These are phyloP conservation scores for Phaseolus lunatus DNA, from an alignment of 306 rosid genomes.

Conservation along the genomic window DNA sequence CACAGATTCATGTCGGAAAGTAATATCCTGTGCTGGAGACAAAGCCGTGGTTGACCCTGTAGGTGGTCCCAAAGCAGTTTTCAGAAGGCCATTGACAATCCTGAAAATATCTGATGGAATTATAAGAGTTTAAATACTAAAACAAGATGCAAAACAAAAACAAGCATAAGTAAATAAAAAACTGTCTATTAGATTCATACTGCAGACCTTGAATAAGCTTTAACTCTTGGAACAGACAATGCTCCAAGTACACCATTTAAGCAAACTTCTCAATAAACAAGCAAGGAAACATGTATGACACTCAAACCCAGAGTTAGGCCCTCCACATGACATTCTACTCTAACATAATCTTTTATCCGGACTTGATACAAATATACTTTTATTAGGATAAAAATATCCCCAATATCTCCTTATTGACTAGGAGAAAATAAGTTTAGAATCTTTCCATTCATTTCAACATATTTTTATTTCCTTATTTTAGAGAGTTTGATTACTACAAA, in stretches of 20 bases:
- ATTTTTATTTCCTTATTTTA: too few relatives aligned
- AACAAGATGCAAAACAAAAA: slow-evolving; percentile 49
- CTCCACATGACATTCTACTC: slow-evolving; percentile 8
- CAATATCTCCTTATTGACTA: too few relatives aligned
- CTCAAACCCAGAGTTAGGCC: slow-evolving; percentile 16
- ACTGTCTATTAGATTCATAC: slow-evolving; percentile 21
- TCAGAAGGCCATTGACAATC: slow-evolving; percentile 98
- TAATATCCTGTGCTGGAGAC: slow-evolving; percentile 91
- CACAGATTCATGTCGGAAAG: slow-evolving; percentile 95
- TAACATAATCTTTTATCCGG: not conserved
- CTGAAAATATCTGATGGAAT: slow-evolving; percentile 91
- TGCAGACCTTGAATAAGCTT: slow-evolving; percentile 13
- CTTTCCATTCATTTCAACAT: too few relatives aligned
- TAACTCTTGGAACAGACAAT: slow-evolving; percentile 27
- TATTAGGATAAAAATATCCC: too few relatives aligned
- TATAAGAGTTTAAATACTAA: slow-evolving; percentile 78
- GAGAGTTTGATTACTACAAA: too few relatives aligned
- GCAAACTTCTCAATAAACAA: slow-evolving; percentile 26
- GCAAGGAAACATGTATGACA: slow-evolving; percentile 27
- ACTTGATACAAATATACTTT: not conserved
- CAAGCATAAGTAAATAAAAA: slow-evolving; percentile 29
- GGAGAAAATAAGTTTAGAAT: too few relatives aligned
- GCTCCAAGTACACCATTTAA: slow-evolving; percentile 32
- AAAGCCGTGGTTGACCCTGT: slow-evolving; percentile 87
- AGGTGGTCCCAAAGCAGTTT: slow-evolving; percentile 99